Percentiles rank a stretch among this genome's conserved stretches.
These are phyloP conservation scores for Clarireedia sp. DNA, from an alignment of 2,329 filamentous ascomycete genomes.

Conservation along the genomic window DNA sequence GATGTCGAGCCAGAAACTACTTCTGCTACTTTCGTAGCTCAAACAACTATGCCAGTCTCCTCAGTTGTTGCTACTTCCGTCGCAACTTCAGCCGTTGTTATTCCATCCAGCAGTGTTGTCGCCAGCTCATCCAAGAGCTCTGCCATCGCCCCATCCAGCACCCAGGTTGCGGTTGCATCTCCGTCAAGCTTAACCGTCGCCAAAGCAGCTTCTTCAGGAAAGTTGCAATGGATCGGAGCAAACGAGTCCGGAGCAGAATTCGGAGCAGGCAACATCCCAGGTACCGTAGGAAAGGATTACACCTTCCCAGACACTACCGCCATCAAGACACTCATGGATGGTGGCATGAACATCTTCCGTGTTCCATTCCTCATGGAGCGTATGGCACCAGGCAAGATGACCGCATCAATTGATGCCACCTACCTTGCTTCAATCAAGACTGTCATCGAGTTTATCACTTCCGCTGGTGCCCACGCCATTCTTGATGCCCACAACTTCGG, in stretches of 20 bases:
- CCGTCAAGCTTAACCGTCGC: neutral
- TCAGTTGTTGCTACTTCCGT: neutral
- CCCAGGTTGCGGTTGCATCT: neutral
- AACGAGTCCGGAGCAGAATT: conserved; percentile 54
- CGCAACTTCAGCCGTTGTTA: neutral
- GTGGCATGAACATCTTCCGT: conserved; percentile 10
- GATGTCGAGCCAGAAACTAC: conserved; percentile 3
- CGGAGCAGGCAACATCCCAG: conserved; percentile 47
- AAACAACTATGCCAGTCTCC: neutral
- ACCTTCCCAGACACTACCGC: conserved; percentile 45
- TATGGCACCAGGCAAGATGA: conserved; percentile 41
- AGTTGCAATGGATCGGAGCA: conserved; percentile 18
- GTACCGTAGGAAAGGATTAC: conserved; percentile 48
- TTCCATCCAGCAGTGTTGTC: neutral
- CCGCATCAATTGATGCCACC: conserved; percentile 34
- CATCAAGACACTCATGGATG: conserved; percentile 9
- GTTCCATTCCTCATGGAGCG: conserved; percentile 46
- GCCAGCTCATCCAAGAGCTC: neutral
- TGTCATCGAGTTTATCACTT: conserved; percentile 39
- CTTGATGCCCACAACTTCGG: conserved; percentile 44
- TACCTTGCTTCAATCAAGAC: conserved; percentile 38
- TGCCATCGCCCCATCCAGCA: neutral
- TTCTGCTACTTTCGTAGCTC: neutral
- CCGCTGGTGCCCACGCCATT: conserved; percentile 39
- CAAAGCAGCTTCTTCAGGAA: conserved; percentile 2